Evolutionary conservation across 2,329 filamentous ascomycete genomes (phyloP), one percentile per base, ranked within the genome.

Genomic region (Diplocarpon mali): DNA sequence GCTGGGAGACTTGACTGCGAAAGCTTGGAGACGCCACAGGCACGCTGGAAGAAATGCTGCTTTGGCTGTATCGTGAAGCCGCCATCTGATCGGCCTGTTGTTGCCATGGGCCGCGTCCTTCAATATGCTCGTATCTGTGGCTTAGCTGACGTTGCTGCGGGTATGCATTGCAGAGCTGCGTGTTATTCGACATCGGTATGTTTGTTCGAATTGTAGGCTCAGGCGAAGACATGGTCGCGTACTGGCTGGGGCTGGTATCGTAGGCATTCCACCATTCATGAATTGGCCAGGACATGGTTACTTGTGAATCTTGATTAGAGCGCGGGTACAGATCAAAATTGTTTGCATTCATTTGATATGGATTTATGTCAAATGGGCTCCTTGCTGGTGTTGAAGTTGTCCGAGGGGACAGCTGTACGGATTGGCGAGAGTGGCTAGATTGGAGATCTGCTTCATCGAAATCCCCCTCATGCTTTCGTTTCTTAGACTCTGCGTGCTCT

Each of bases 391-490:
- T 13, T n/a, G 42, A 38, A 27, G 29, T 46, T 2, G 47, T 44
- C 30, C 46, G 39, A 37, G 42, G 43, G 16, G 53, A 53, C 2
- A 47, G 43, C 27, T 49, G 51, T 9, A 46, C 35, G 16, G 47
- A 49, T 14, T 45, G 34, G n/a, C 43, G 45, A 24, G 24, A 36
- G 5, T 32, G 39, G 12, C 30, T 31, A n/a, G 34, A 17, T 13
- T 15, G 12, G 28, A 16, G 8, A 44, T 27, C 15, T 10, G 10
- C 20, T 6, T 40, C 35, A 13, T 48, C 17, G 15, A 40, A 30
- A 37, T 32, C 31, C 11, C 37, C 40, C 3, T 47, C 31, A 34
- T 40, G 43, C 32, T 43, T 52, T 9, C 50, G 48, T 34, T 46
- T 53, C 37, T 42, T 50, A 30, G 38, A 29, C 24, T 27, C 20